Conservation (phyloP, 345 rosid species). For the Cardiospermum halicacabum region DNA sequence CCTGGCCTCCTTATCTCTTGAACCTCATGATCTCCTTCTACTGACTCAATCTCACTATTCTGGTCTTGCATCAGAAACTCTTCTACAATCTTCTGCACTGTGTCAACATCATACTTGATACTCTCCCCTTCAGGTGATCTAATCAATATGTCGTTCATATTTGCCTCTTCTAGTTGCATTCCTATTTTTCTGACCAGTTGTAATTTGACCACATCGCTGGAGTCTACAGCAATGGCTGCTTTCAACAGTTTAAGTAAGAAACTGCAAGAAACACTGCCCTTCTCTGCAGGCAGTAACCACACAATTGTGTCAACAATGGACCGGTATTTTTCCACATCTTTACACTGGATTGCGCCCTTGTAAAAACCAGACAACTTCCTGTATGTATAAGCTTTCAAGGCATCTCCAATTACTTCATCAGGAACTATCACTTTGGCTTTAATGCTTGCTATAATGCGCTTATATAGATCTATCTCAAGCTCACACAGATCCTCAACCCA, state of each 20-base stretch:
- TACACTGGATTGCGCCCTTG: conserved; percentile 52
- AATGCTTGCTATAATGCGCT: conserved; percentile 47
- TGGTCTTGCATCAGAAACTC: conserved; percentile 58
- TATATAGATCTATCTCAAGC: conserved; percentile 62
- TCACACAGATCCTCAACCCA: conserved; percentile 93
- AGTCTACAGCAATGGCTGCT: conserved; percentile 52
- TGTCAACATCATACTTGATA: conserved; percentile 56
- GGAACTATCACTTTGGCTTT: conserved; percentile 38
- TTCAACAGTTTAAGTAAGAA: conserved; percentile 77
- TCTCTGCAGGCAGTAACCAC: conserved; percentile 58
- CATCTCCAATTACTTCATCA: conserved; percentile 74
- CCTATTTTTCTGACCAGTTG: conserved; percentile 58
- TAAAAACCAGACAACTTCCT: conserved; percentile 62
- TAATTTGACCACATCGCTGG: conserved; percentile 39
- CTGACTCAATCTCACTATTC: conserved; percentile 38
- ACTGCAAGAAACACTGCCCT: conserved; percentile 66
- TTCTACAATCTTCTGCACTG: conserved; percentile 46
- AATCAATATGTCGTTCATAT: conserved; percentile 57
- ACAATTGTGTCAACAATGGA: conserved; percentile 52
- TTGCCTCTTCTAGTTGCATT: conserved; percentile 78
- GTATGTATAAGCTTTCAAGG: conserved; percentile 78
- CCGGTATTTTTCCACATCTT: conserved; percentile 45
- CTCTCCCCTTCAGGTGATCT: conserved; percentile 44
- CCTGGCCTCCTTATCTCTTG: conserved; percentile 40
- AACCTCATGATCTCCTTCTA: conserved; percentile 32